phyloP scores from a whole-genome alignment of 352 stramenopile genomes.

The Globisporangium acanthophoron region DNA sequence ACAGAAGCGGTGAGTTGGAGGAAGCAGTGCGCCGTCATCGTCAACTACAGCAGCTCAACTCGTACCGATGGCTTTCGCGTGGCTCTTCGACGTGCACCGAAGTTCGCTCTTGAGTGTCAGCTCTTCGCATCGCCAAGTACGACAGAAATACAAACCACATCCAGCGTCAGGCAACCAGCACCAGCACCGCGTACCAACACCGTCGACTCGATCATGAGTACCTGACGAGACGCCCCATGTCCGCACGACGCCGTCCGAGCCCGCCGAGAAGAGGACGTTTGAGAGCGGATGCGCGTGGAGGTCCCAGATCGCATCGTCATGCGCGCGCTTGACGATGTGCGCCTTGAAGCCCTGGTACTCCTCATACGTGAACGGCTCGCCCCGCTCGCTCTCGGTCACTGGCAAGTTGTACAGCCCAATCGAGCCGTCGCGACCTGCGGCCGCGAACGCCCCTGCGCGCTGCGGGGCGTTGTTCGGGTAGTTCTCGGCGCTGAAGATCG shows the following conservation, averaged over 20 bases:
- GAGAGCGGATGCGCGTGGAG: constrained; percentile 77
- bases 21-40: not conserved
- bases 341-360: constrained; percentile 71
- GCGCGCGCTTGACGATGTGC: constrained; percentile 63
- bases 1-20: not conserved
- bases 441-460: constrained; percentile 56
- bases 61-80: constrained; percentile 44
- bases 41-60: not conserved
- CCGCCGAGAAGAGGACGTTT: constrained; percentile 78
- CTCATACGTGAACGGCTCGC: constrained; percentile 60
- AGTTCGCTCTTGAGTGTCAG: constrained; percentile 73
- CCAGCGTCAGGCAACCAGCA: not conserved
- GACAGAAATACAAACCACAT: constrained; percentile 3
- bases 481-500: constrained; percentile 72
- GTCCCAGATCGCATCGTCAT: constrained; percentile 81
- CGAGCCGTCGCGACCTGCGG: constrained; percentile 67
- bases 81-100: constrained; percentile 44
- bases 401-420: constrained; percentile 68
- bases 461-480: constrained; percentile 48
- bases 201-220: constrained; percentile 12
- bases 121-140: constrained; percentile 25
- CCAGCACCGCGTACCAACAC: not conserved
- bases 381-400: constrained; percentile 47
- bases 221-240: constrained; percentile 75
- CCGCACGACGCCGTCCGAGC: constrained; percentile 69